Evolutionary conservation across 2,329 filamentous ascomycete genomes (phyloP), one percentile per base, ranked within the genome.

Genomic region (Fusarium nygamai): DNA sequence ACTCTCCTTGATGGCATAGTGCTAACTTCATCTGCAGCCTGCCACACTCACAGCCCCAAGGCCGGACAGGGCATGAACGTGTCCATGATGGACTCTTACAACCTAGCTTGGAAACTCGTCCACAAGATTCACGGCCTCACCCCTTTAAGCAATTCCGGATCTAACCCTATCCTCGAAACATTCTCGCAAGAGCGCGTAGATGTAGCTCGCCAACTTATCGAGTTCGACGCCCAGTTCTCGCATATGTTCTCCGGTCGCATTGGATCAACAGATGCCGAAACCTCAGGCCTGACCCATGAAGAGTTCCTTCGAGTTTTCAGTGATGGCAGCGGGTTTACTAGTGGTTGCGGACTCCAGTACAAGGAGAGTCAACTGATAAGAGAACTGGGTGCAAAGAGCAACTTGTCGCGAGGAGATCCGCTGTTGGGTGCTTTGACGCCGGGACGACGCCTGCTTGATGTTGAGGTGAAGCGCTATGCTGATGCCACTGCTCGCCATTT

Each of bases 171-270:
- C 1, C 67, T 69, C 9, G 33, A 51, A 11, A 69, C 67, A 1
- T 69, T 69, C 2, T 38, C 50, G 0, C 43, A 67, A 6, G 67
- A 69, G 17, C 50, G 67, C 0, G 61, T 64, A 9, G 67, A 69
- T 5, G 38, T 69, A 2, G 67, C 67, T 2, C 38, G 64, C 5
- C 67, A 69, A 3, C 67, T 69, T 5, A 69, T 69, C 2, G 67
- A 69, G 20, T 69, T 69, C 8, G 67, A 69, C 19, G 53, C 67
- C 0, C 43, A 69, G 8, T 69, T 69, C 29, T 69, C 67, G 0
- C 67, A 69, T 24, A 69, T 69, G 67, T 69, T 69, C 43, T 69
- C 67, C 3, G 67, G 67, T 13, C 57, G 50, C 16, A 69, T 69
- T 1, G 67, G 65, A 8, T 69, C 67, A 24, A 50, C 38, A 5